Percentiles rank a stretch among this genome's conserved stretches.
phyloP scores from a whole-genome alignment of 345 rosid genomes.

The Camelina sativa region DNA sequence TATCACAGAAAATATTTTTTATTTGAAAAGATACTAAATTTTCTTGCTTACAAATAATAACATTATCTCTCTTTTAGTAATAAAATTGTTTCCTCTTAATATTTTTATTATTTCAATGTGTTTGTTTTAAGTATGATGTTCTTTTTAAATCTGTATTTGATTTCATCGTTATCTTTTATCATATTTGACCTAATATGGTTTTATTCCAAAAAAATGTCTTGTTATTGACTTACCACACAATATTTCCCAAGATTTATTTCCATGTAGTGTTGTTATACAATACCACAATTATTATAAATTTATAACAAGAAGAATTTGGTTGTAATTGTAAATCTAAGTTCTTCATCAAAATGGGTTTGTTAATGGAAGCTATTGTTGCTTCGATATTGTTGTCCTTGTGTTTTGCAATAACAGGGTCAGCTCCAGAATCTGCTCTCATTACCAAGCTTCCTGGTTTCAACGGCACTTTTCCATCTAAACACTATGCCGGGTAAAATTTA shows the following conservation, averaged over 20 bases:
- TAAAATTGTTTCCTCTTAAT: background rate
- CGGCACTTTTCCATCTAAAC: conserved; percentile 73
- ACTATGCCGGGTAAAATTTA: conserved; percentile 71
- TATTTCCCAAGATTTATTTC: background rate
- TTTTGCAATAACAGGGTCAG: conserved; percentile 46
- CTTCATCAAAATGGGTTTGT: conserved; percentile 25
- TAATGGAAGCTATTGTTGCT: conserved; percentile 24
- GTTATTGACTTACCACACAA: background rate
- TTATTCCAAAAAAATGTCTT: too few species aligned
- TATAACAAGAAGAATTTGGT: background rate
- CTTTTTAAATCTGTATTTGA: background rate
- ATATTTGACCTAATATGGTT: background rate
- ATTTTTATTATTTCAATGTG: background rate
- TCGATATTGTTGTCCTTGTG: conserved; percentile 28
- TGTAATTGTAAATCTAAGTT: background rate
- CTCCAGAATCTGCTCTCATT: conserved; percentile 61
- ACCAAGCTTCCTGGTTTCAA: conserved; percentile 71
- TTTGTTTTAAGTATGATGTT: background rate
- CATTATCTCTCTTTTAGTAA: background rate
- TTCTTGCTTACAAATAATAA: too few species aligned
- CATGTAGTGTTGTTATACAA: background rate
- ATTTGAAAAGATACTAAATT: background rate
- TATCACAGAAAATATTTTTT: background rate
- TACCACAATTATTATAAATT: conserved; percentile 4
- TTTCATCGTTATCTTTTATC: background rate